Evolutionary conservation across 208 protist genomes (phyloP).

Genomic region (Wallacemonas sp.): DNA sequence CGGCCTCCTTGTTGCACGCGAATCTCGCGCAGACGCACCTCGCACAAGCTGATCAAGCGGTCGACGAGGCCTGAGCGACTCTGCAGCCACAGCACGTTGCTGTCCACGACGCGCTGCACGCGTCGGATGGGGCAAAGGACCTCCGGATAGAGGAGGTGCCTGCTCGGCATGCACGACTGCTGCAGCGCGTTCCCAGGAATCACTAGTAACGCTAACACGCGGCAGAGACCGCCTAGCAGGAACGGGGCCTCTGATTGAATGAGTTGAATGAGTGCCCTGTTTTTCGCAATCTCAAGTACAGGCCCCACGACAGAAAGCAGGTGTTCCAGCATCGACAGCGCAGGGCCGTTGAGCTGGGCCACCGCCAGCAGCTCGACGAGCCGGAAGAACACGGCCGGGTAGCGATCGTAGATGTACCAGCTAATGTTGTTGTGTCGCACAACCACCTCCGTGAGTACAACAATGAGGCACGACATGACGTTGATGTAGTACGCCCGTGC

Average conservation of each 20-base stretch:
- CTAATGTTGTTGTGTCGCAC: constrained; percentile 65
- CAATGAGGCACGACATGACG: constrained; percentile 28
- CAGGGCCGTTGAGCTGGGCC: constrained; percentile 15
- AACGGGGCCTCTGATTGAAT: constrained; percentile 35
- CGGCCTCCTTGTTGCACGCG: constrained; percentile 40
- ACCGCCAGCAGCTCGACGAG: constrained; percentile 66
- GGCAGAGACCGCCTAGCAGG: constrained; percentile 51
- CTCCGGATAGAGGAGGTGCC: constrained; percentile 55
- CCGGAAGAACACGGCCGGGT: constrained; percentile 71
- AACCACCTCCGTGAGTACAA: constrained; percentile 63
- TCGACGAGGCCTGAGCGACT: constrained; percentile 47
- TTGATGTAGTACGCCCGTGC: constrained; percentile 23
- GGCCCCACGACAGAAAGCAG: constrained; percentile 66
- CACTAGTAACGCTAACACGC: constrained; percentile 71
- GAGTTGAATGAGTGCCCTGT: constrained; percentile 38
- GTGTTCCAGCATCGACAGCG: constrained; percentile 66
- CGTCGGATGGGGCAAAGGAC: constrained; percentile 44
- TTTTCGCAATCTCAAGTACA: constrained; percentile 74
- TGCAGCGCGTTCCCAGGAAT: constrained; percentile 47
- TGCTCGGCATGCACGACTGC: constrained; percentile 33
- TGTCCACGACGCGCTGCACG: constrained; percentile 78
- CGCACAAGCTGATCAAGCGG: constrained; percentile 59
- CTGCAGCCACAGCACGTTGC: constrained; percentile 82
- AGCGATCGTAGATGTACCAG: constrained; percentile 79
- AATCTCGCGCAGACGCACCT: constrained; percentile 33